phyloP scores from a whole-genome alignment of 805 yeast genomes.

The Torulaspora delbrueckii region DNA sequence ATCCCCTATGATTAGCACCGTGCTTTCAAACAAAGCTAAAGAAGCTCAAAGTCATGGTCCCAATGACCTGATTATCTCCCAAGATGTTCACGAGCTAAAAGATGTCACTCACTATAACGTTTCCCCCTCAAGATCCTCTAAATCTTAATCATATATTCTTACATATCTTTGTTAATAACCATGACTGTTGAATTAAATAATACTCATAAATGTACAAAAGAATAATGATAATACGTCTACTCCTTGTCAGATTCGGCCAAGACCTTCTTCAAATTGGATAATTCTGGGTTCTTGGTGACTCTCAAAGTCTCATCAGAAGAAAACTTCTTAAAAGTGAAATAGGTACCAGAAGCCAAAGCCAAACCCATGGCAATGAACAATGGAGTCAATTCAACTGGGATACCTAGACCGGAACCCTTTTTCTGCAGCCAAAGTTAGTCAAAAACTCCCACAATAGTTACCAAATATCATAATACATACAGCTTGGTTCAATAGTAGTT shows the following conservation, averaged over 20 bases:
- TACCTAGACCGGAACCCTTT: constrained; percentile 34
- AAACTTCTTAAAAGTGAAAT: constrained; percentile 49
- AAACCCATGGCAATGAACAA: constrained; percentile 53
- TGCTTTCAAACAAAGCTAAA: constrained; percentile 13
- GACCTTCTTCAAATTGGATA: constrained; percentile 32
- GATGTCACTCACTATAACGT: constrained; percentile 5
- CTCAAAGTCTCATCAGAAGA: constrained; percentile 46
- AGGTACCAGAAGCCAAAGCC: constrained; percentile 47
- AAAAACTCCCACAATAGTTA: background rate
- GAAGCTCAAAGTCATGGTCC: constrained; percentile 12
- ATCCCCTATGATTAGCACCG: constrained; percentile 11
- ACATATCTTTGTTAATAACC: background rate
- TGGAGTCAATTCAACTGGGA: constrained; percentile 58
- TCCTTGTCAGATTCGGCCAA: constrained; percentile 16
- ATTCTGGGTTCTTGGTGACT: constrained; percentile 43
- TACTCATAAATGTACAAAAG: constrained; percentile 5
- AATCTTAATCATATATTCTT: constrained; percentile 1
- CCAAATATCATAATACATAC: constrained; percentile 32
- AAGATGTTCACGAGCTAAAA: constrained; percentile 8
- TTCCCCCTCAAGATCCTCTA: constrained; percentile 6
- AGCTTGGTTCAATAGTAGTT: constrained; percentile 43
- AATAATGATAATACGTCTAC: constrained; percentile 4
- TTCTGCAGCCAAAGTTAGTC: constrained; percentile 30
- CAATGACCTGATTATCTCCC: constrained; percentile 1
- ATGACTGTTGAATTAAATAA: constrained; percentile 1